A percentile compares a stretch with the other conserved stretches of the same genome.
Conservation (phyloP, 352 stramenopile species). For the Globisporangium recalcitrans region DNA sequence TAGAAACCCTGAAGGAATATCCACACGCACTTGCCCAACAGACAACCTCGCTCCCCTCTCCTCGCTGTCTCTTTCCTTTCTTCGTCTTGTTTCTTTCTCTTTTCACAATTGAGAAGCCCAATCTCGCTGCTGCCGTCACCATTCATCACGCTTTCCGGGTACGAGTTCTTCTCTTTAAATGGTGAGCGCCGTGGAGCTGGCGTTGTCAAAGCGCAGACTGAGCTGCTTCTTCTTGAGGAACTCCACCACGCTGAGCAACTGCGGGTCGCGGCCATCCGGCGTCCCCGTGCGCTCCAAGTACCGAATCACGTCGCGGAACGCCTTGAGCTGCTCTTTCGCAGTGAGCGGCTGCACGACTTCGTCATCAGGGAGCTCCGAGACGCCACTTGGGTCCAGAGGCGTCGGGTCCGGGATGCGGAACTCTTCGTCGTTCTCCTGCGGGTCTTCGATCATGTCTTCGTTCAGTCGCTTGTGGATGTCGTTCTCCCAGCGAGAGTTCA, state of each 20-base stretch:
- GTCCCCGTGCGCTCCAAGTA: slow-evolving; percentile 76
- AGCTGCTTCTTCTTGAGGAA: slow-evolving; percentile 89
- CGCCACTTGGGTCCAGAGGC: slow-evolving; percentile 25
- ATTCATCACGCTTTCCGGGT: background rate
- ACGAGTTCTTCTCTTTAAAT: slow-evolving; percentile 37
- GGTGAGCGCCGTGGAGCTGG: slow-evolving; percentile 74
- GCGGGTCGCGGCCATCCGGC: slow-evolving; percentile 56
- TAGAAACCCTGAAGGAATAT: background rate
- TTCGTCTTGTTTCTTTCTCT: background rate
- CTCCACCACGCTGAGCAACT: slow-evolving; percentile 74
- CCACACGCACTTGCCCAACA: background rate
- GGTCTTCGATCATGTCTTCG: slow-evolving; percentile 85
- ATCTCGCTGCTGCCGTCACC: background rate
- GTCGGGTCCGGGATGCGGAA: slow-evolving; percentile 65
- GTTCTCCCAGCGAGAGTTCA: slow-evolving; percentile 87
- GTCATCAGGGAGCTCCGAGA: slow-evolving; percentile 28
- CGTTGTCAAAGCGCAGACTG: slow-evolving; percentile 81
- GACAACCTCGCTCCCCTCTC: background rate
- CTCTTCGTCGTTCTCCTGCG: slow-evolving; percentile 75
- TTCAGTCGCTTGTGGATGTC: slow-evolving; percentile 88
- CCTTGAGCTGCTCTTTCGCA: slow-evolving; percentile 79
- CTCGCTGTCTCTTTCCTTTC: background rate
- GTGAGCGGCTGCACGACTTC: slow-evolving; percentile 38
- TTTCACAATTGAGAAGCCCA: background rate
- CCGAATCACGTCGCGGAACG: slow-evolving; percentile 83